A percentile compares a stretch with the other conserved stretches of the same genome.
Evolutionary conservation across 2,329 filamentous ascomycete species (phyloP).

Genomic region (Microdochium paspali): DNA sequence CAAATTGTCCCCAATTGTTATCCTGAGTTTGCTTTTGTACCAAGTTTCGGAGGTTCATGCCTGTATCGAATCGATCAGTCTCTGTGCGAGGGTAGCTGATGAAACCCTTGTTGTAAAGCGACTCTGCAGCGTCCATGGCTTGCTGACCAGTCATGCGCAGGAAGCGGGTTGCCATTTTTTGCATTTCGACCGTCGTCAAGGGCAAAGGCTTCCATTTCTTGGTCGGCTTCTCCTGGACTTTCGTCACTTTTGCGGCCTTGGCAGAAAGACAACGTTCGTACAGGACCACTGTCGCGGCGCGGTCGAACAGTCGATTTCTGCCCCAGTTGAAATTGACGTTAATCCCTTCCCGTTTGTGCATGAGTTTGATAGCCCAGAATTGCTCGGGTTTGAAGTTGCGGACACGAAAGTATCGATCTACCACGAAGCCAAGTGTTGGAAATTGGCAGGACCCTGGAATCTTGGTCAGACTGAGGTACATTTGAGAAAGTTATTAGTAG

Average conservation of each 20-base stretch:
- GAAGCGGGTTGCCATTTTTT: slow-evolving; percentile 87
- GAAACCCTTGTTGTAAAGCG: slow-evolving; percentile 85
- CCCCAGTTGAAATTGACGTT: slow-evolving; percentile 80
- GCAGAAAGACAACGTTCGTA: slow-evolving; percentile 78
- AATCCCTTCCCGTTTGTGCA: slow-evolving; percentile 66
- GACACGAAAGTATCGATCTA: slow-evolving; percentile 90
- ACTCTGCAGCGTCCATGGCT: slow-evolving; percentile 82
- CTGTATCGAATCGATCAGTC: slow-evolving; percentile 89
- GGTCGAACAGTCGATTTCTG: slow-evolving; percentile 77
- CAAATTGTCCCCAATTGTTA: slow-evolving; percentile 69
- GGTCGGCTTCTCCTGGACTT: slow-evolving; percentile 83
- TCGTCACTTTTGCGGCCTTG: slow-evolving; percentile 69
- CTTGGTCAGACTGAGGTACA: slow-evolving; percentile 4
- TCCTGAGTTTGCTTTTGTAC: slow-evolving; percentile 79
- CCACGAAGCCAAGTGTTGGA: slow-evolving; percentile 91
- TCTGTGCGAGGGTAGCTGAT: slow-evolving; percentile 98
- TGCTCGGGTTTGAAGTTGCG: slow-evolving; percentile 86
- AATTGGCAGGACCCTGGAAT: slow-evolving; percentile 80
- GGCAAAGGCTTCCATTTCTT: slow-evolving; percentile 92
- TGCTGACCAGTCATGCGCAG: slow-evolving; percentile 84
- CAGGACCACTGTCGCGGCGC: slow-evolving; percentile 68
- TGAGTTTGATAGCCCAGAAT: slow-evolving; percentile 88
- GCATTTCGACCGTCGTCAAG: slow-evolving; percentile 88
- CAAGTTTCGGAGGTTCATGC: slow-evolving; percentile 71
- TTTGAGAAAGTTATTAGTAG: slow-evolving; percentile 4